Evolutionary conservation across 1,284 basidiomycete genomes (phyloP).

Genomic region (Limonomyces culmigenus): DNA sequence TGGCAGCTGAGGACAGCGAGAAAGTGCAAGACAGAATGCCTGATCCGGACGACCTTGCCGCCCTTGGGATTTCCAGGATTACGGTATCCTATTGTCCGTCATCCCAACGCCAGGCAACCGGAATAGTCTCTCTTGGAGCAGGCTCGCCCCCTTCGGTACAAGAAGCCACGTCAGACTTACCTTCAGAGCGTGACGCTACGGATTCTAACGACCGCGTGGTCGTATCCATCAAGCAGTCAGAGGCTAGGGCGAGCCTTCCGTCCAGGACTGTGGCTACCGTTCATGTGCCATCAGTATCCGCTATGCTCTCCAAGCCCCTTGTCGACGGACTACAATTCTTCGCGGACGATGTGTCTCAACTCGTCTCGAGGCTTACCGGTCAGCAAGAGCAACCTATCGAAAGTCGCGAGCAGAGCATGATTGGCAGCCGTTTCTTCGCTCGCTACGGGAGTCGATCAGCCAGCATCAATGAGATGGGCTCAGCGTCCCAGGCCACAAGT

Average conservation of each 20-base stretch:
- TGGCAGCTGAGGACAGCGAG: not conserved
- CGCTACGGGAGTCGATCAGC: slow-evolving; percentile 15
- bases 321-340: slow-evolving; percentile 73
- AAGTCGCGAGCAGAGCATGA: slow-evolving; percentile 11
- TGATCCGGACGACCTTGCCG: slow-evolving; percentile 1
- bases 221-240: not conserved
- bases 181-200: no score
- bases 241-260: not conserved
- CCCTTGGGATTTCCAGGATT: slow-evolving; percentile 1
- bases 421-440: slow-evolving; percentile 6
- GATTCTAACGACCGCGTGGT: not conserved
- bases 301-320: slow-evolving; percentile 40
- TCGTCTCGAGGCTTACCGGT: slow-evolving; percentile 31
- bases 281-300: slow-evolving; percentile 49
- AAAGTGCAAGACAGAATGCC: slow-evolving; percentile 2
- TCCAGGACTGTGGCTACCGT: slow-evolving; percentile 25
- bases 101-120: not conserved
- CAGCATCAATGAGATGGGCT: slow-evolving; percentile 8
- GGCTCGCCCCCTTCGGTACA: not conserved
- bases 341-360: slow-evolving; percentile 68
- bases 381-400: slow-evolving; percentile 38
- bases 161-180: no score
- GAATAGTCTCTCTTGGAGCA: not conserved
- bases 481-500: not conserved
- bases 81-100: not conserved